Evolutionary conservation across 2,329 filamentous ascomycete genomes (phyloP).

Genomic region (Neofusicoccum umdonicola): DNA sequence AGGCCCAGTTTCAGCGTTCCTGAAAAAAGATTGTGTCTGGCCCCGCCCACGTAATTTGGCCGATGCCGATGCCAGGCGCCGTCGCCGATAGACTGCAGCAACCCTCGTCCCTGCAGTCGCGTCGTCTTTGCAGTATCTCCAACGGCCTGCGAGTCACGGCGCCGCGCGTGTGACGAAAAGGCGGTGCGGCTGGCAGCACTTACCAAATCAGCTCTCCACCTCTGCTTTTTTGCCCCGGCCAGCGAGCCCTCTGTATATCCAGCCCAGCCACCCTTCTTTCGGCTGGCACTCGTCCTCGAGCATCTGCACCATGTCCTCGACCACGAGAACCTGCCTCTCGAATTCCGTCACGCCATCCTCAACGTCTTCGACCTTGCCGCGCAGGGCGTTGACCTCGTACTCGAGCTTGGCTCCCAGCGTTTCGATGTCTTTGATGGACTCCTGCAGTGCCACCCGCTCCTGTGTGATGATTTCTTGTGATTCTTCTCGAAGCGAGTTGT

Average conservation of each 20-base stretch:
- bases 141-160: constrained; percentile 1
- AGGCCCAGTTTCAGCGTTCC: constrained; percentile 9
- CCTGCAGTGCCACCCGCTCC: constrained; percentile 66
- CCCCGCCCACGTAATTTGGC: constrained; percentile 7
- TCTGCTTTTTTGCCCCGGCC: neutral
- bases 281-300: constrained; percentile 55
- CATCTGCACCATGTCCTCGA: constrained; percentile 48
- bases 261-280: constrained; percentile 36
- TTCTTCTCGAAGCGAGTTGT: constrained; percentile 64
- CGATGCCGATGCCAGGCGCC: neutral
- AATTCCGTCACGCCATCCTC: constrained; percentile 80
- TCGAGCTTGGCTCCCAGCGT: constrained; percentile 80
- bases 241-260: constrained; percentile 20
- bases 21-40: neutral
- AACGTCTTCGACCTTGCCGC: constrained; percentile 79
- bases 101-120: constrained; percentile 5
- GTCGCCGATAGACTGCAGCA: neutral
- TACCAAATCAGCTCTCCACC: neutral
- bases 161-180: constrained; percentile 2
- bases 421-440: constrained; percentile 76
- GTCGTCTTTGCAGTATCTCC: neutral
- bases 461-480: constrained; percentile 68
- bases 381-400: constrained; percentile 82
- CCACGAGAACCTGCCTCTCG: constrained; percentile 59
- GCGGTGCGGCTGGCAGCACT: neutral